Percentiles rank a stretch among this genome's conserved stretches.
Conservation (phyloP, 208 protist species). For the Acanthamoeba triangularis region DNA sequence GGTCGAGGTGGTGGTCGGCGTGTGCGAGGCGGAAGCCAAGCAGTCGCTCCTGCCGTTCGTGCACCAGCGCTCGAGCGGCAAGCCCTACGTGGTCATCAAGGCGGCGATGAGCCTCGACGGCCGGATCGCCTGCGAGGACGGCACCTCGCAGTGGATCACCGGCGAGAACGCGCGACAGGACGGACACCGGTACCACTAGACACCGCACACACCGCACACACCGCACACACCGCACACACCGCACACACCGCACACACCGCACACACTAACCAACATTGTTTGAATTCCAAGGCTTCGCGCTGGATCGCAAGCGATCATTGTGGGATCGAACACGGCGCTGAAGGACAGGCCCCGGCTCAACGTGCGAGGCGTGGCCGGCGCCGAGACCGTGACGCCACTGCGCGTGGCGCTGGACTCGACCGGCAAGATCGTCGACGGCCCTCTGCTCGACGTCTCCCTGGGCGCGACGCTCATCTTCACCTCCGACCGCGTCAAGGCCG, state of each 20-base stretch:
- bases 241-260: neutral
- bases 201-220: neutral
- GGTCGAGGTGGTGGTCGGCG: slow-evolving; percentile 24
- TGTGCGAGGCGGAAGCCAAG: slow-evolving; percentile 36
- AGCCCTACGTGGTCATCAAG: slow-evolving; percentile 80
- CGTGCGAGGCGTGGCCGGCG: slow-evolving; percentile 59
- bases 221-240: neutral
- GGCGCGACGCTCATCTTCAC: slow-evolving; percentile 79
- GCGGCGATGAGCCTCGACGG: slow-evolving; percentile 80
- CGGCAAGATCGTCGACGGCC: slow-evolving; percentile 48
- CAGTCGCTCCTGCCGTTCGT: slow-evolving; percentile 74
- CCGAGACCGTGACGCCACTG: slow-evolving; percentile 30
- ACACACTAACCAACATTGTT: neutral
- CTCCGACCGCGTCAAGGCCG: neutral
- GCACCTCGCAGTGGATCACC: slow-evolving; percentile 83
- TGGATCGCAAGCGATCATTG: slow-evolving; percentile 78
- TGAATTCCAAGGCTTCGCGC: neutral
- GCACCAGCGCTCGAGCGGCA: slow-evolving; percentile 62
- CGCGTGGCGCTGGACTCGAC: slow-evolving; percentile 78
- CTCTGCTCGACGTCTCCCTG: slow-evolving; percentile 65
- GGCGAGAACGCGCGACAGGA: slow-evolving; percentile 51
- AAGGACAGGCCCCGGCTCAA: slow-evolving; percentile 78
- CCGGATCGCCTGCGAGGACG: slow-evolving; percentile 78
- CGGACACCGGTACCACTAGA: slow-evolving; percentile 1
- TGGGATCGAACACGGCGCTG: slow-evolving; percentile 77